phyloP scores from a whole-genome alignment of 1,284 basidiomycete species.

The Termitomyces sp. region DNA sequence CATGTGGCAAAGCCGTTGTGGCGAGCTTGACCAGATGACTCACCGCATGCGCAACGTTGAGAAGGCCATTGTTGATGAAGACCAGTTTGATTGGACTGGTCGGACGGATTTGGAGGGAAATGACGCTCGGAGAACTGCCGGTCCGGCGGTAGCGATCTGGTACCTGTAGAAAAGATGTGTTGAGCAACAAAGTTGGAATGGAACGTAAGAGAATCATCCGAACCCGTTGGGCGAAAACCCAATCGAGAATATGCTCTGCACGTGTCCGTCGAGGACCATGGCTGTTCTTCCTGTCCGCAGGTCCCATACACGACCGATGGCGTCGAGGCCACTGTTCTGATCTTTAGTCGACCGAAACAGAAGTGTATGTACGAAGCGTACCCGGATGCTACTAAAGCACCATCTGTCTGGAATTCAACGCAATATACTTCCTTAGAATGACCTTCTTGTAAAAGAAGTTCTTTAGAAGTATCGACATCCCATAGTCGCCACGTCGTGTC shows the following conservation, averaged over 20 bases:
- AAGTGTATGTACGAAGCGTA: slow-evolving; percentile 26
- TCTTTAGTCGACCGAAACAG: slow-evolving; percentile 11
- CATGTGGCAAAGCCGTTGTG: slow-evolving; percentile 64
- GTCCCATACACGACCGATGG: slow-evolving; percentile 97
- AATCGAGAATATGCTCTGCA: slow-evolving; percentile 88
- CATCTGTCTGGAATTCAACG: slow-evolving; percentile 94
- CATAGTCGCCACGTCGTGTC: slow-evolving; percentile 99
- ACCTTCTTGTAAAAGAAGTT: slow-evolving; percentile 90
- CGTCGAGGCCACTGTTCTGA: slow-evolving; percentile 79
- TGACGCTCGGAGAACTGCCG: slow-evolving; percentile 40
- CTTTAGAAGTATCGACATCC: slow-evolving; percentile 81
- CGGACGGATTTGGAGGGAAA: slow-evolving; percentile 64
- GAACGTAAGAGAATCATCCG: slow-evolving; percentile 27
- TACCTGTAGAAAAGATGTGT: slow-evolving; percentile 51
- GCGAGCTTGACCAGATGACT: slow-evolving; percentile 72
- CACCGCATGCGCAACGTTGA: slow-evolving; percentile 79
- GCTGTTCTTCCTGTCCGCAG: slow-evolving; percentile 90
- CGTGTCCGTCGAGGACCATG: slow-evolving; percentile 98
- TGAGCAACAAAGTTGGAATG: slow-evolving; percentile 3
- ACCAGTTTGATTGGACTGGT: slow-evolving; percentile 84
- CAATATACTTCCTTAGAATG: slow-evolving; percentile 97
- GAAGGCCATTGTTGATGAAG: slow-evolving; percentile 72
- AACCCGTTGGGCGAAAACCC: slow-evolving; percentile 95
- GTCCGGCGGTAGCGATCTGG: slow-evolving; percentile 82
- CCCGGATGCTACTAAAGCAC: slow-evolving; percentile 90